Evolutionary conservation across 2,329 filamentous ascomycete species (phyloP), one percentile per base, ranked within the genome.

Genomic region (Aspergillus neoniger): DNA sequence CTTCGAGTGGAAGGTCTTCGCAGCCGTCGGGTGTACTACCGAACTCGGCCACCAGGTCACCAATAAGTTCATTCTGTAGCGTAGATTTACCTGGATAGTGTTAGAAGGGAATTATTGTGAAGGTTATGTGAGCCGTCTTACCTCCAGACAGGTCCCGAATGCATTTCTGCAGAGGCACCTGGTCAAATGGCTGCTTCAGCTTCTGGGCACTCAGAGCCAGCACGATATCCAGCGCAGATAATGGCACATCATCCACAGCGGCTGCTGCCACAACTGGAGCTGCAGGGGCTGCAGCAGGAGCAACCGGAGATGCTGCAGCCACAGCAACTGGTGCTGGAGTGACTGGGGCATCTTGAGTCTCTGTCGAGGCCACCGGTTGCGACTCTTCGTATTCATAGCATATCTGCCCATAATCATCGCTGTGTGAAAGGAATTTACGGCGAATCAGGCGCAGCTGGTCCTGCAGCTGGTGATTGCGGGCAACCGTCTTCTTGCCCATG

Each of bases 131-230:
- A 7, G 9, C 7, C 4, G 10, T 25, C 44, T 28, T 28, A 14
- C 56, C 56, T n/a, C 56, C 56, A 12, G 47, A 58, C 15, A 58
- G 36, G 10, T 58, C 56, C 21, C 51, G 50, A 38, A 58, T 52
- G 6, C 36, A 58, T 23, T 39, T 49, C 12, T 41, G 50, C 2
- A 50, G 36, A 14, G 50, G 47, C 5, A 58, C 43, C 21, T 58
- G 47, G 38, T 38, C 49, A 44, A 39, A 49, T 25, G 56, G 43
- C 48, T 38, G 43, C 36, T 50, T 49, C 44, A 58, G 48, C 48
- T 58, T 58, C n/a, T 50, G 56, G 3, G 56, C 56, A 32, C 17
- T 44, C 32, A 58, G 23, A 7, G 56, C 56, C 48, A 49, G 21
- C 15, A 58, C 43, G 36, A 58, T 58, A 19, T 17, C 38, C 9